Conservation (phyloP, 495 filamentous ascomycete species). For the Aspergillus taichungensis region DNA sequence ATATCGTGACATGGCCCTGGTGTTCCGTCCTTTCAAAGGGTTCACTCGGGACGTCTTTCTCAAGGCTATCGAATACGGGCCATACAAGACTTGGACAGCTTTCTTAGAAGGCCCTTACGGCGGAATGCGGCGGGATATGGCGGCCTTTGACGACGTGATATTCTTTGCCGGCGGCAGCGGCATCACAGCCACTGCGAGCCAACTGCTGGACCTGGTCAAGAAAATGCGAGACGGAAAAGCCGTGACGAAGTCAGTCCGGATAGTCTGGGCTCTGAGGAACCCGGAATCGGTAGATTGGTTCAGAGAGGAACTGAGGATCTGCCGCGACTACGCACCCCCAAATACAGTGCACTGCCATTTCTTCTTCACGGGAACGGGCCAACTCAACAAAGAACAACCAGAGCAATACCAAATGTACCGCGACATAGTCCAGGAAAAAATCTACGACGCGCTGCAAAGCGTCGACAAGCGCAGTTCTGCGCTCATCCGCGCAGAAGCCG, state of each 20-base stretch:
- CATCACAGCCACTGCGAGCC: conserved; percentile 86
- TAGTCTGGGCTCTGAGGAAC: conserved; percentile 85
- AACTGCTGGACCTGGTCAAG: conserved; percentile 85
- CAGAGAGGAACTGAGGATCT: conserved; percentile 86
- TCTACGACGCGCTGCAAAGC: conserved; percentile 71
- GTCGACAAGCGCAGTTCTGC: conserved; percentile 77
- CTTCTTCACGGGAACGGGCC: conserved; percentile 59
- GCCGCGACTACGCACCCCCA: conserved; percentile 72
- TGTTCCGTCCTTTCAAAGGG: conserved; percentile 84
- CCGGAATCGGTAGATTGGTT: conserved; percentile 97
- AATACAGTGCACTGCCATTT: conserved; percentile 87
- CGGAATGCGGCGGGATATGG: conserved; percentile 83
- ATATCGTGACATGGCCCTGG: conserved; percentile 78
- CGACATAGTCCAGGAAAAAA: conserved; percentile 65
- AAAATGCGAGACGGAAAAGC: conserved; percentile 90
- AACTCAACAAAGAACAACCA: conserved; percentile 39
- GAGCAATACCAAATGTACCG: conserved; percentile 45
- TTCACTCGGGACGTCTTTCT: conserved; percentile 77
- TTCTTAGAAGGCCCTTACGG: conserved; percentile 93
- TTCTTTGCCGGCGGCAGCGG: conserved; percentile 90
- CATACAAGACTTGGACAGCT: conserved; percentile 78
- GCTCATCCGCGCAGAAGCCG: conserved; percentile 69
- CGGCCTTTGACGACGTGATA: conserved; percentile 87
- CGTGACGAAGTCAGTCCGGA: conserved; percentile 78
- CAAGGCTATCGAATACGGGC: conserved; percentile 69